Evolutionary conservation across 2,329 filamentous ascomycete species (phyloP), one percentile per base, ranked within the genome.

Genomic region (Nemania serpens): DNA sequence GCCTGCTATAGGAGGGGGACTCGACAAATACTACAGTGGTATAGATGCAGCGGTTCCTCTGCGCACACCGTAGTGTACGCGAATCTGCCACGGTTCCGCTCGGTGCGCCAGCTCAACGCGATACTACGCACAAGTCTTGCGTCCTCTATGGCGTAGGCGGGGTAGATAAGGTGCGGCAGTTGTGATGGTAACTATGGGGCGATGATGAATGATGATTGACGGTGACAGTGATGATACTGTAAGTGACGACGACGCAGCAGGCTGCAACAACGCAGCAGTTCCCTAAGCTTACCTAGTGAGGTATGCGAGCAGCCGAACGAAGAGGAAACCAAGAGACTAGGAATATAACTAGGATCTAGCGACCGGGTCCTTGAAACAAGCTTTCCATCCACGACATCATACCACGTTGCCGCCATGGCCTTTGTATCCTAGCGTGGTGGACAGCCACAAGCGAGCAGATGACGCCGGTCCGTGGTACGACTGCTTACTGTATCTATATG

Each of bases 401-500:
- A 52, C 56, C 45, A 62, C 55, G 42, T 62, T 59, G 52, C 60
- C 33, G 25, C 22, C 33, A 37, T 22, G 42, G 56, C 22, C 22
- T 29, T 9, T 17, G 45, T 48, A 12, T n/a, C 36, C 36, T 12
- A 39, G 15, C 36, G 25, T 29, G 7, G 25, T 29, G 7, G 4
- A 39, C 11, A 39, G 51, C 47, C 51, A 46, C 47, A 54, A 43
- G 20, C 55, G 20, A 58, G 34, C 56, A 36, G 29, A 45, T 48
- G 20, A 54, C 36, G 55, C 51, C 41, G 50, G 53, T 29, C 25
- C 25, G 25, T 29, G 25, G 25, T 45, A 34, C 47, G 18, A 47
- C 43, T 59, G 60, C 60, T 62, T 62, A 62, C 60, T 62, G 60
- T 62, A 49, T 51, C 33, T n/a, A n/a, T 34, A 25, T 15, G 15